A percentile compares a stretch with the other conserved stretches of the same genome.
phyloP scores from a whole-genome alignment of 1,139 yeast genomes.

The Geotrichum phurueaensis region DNA sequence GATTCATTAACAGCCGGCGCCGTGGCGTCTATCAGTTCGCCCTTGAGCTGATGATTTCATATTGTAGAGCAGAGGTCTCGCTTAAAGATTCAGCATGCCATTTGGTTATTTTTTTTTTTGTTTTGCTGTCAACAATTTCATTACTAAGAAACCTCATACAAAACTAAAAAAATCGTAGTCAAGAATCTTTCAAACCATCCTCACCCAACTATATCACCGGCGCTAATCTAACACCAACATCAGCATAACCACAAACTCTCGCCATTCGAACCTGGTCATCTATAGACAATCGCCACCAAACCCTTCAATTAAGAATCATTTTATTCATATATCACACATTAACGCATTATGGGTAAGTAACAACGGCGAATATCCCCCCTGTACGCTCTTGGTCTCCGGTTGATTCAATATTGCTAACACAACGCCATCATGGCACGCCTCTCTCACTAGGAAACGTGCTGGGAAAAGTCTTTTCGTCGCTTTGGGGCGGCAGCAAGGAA shows the following conservation, averaged over 20 bases:
- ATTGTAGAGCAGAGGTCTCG: background rate
- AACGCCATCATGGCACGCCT: background rate
- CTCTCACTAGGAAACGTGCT: conserved; percentile 29
- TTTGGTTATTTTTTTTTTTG: background rate
- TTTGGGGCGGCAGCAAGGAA: conserved; percentile 90
- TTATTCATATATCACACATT: background rate
- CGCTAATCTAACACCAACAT: background rate
- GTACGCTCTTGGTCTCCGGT: background rate
- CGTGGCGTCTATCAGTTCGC: background rate
- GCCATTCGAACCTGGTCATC: background rate
- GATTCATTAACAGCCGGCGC: background rate
- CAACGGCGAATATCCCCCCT: background rate
- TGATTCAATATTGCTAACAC: background rate
- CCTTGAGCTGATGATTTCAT: background rate
- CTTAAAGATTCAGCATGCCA: background rate
- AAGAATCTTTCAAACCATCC: background rate
- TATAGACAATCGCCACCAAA: too few species aligned
- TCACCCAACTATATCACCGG: background rate
- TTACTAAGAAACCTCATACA: background rate
- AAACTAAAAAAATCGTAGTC: background rate
- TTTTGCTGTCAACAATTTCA: background rate
- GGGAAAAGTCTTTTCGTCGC: conserved; percentile 75
- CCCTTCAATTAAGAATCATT: too few species aligned
- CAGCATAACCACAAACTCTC: background rate
- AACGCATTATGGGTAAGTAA: background rate